Evolutionary conservation across 1,139 yeast genomes (phyloP).

Genomic region (Nadsonia commutata): DNA sequence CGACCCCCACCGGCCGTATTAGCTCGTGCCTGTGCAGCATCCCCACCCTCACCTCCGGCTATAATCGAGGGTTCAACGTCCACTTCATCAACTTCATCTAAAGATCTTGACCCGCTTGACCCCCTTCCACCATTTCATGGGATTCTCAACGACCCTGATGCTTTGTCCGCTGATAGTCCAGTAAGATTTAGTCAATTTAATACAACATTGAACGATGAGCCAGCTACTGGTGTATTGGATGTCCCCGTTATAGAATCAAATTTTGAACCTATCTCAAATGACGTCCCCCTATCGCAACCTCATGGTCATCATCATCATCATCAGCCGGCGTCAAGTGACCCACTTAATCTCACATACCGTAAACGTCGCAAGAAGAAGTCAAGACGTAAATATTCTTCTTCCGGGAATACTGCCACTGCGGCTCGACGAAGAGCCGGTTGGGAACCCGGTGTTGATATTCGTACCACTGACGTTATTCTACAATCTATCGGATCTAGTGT

Average conservation of each 20-base stretch:
- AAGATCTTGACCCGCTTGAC: no score
- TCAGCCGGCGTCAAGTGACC: no score
- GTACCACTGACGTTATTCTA: constrained; percentile 34
- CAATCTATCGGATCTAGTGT: constrained; percentile 33
- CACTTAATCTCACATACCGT: not conserved
- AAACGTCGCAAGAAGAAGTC: constrained; percentile 1
- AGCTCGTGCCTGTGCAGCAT: no score
- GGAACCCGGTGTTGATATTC: constrained; percentile 42
- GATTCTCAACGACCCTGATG: not conserved
- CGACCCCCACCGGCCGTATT: no score
- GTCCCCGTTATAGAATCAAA: not conserved
- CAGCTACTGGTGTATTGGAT: not conserved
- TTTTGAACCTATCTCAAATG: not conserved
- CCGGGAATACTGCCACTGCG: constrained; percentile 10
- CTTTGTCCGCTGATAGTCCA: not conserved
- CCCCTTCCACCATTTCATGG: no score
- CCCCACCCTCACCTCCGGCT: no score
- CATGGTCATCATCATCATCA: no score
- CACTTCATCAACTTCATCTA: no score
- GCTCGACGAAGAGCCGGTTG: constrained; percentile 27
- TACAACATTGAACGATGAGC: not conserved
- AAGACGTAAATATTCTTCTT: constrained; percentile 11
- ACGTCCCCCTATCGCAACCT: no score
- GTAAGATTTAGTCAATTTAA: not conserved
- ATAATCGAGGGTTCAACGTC: no score